Evolutionary conservation across 495 filamentous ascomycete genomes (phyloP).

Genomic region (Aspergillus homomorphus): DNA sequence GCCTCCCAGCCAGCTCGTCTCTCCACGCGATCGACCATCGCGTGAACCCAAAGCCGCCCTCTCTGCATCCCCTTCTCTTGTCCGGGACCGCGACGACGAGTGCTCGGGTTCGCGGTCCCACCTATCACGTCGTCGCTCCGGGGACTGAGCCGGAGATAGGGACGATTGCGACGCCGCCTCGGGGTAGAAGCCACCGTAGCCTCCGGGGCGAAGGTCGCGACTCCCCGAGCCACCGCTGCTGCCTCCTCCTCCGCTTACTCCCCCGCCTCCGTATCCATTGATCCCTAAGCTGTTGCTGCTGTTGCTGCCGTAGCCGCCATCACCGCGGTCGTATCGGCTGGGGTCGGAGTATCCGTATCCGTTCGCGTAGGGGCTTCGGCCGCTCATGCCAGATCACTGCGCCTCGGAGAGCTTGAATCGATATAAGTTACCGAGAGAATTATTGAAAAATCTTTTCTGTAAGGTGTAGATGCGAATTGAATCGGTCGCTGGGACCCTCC

Average conservation of each 20-base stretch:
- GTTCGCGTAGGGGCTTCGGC: conserved; percentile 40
- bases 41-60: conserved; percentile 26
- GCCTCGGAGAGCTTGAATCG: no score
- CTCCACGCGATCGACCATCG: conserved; percentile 26
- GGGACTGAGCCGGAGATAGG: conserved; percentile 29
- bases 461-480: no score
- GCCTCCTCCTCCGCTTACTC: conserved; percentile 20
- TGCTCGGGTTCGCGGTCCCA: conserved; percentile 34
- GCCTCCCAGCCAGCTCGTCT: conserved; percentile 22
- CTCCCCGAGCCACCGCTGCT: conserved; percentile 12
- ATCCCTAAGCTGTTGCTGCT: conserved; percentile 28
- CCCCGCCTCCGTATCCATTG: conserved; percentile 33
- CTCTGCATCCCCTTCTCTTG: conserved; percentile 30
- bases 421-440: no score
- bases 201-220: conserved; percentile 39
- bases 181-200: conserved; percentile 44
- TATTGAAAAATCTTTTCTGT: no score
- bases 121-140: conserved; percentile 38
- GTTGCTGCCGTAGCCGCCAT: conserved; percentile 37
- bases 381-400: conserved; percentile 38
- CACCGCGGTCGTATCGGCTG: conserved; percentile 38
- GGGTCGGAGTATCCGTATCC: conserved; percentile 45
- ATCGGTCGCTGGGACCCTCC: not conserved
- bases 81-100: conserved; percentile 39
- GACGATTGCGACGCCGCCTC: conserved; percentile 32